Conservation (phyloP, 352 stramenopile species). For the Discostella stelligera region DNA sequence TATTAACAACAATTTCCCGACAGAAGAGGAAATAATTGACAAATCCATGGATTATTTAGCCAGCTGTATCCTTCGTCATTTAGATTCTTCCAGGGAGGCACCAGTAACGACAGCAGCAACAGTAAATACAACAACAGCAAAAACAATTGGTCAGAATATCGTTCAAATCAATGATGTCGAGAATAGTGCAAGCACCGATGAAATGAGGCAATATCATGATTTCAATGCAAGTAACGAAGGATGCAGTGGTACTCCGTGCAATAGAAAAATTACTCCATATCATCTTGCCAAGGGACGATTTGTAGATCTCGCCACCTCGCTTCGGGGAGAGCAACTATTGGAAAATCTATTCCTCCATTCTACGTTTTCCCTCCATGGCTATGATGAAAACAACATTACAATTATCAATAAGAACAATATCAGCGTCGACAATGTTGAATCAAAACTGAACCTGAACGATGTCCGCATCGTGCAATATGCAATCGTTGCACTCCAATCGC, state of each 20-base stretch:
- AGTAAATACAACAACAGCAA: neutral
- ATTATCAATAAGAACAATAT: neutral
- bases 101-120: neutral
- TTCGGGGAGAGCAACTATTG: constrained; percentile 43
- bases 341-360: constrained; percentile 57
- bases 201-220: neutral
- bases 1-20: neutral
- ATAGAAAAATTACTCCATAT: neutral
- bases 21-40: neutral
- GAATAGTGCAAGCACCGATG: neutral
- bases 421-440: neutral
- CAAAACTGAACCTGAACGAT: neutral
- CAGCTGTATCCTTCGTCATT: neutral
- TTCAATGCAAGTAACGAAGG: neutral
- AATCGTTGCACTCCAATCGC: constrained; percentile 62
- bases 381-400: constrained; percentile 9
- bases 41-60: neutral
- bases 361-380: neutral
- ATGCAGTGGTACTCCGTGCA: neutral
- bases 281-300: constrained; percentile 50
- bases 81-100: neutral
- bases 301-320: constrained; percentile 52
- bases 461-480: constrained; percentile 41
- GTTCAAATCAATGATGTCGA: neutral
- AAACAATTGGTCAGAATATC: neutral